Evolutionary conservation across 495 filamentous ascomycete species (phyloP).

Genomic region (Hypoxylon subgilvum): DNA sequence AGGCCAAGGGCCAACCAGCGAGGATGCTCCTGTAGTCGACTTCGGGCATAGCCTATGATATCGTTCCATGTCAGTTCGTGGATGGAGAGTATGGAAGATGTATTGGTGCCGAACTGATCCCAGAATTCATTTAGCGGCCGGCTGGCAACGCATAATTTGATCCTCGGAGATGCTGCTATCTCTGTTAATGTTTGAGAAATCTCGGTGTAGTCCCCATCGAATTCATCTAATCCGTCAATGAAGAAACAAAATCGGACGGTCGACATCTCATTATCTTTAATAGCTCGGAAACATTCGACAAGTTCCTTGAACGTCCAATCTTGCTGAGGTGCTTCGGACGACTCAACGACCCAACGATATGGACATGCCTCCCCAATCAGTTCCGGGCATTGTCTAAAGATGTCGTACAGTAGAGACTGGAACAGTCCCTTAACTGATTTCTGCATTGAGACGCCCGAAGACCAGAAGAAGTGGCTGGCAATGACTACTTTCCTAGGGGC

Average conservation of each 20-base stretch:
- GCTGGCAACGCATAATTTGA: slow-evolving; percentile 60
- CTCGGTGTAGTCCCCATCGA: slow-evolving; percentile 24
- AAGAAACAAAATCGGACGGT: slow-evolving; percentile 32
- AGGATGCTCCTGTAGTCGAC: slow-evolving; percentile 8
- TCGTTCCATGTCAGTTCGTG: slow-evolving; percentile 11
- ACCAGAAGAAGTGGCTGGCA: slow-evolving; percentile 47
- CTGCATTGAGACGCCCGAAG: slow-evolving; percentile 41
- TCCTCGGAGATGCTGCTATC: slow-evolving; percentile 15
- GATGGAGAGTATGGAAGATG: not conserved
- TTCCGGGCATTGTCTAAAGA: slow-evolving; percentile 37
- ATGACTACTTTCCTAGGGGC: not conserved
- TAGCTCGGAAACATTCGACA: not conserved
- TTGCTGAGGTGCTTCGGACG: not conserved
- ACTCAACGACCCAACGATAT: slow-evolving; percentile 17
- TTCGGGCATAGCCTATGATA: slow-evolving; percentile 1
- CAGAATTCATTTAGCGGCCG: slow-evolving; percentile 54
- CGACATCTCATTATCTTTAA: not conserved
- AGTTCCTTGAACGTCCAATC: not conserved
- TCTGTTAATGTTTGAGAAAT: not conserved
- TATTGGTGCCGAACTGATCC: slow-evolving; percentile 40
- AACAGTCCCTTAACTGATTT: slow-evolving; percentile 50
- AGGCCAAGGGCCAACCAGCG: slow-evolving; percentile 3
- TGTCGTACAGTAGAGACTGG: slow-evolving; percentile 47
- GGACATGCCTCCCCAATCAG: slow-evolving; percentile 19
- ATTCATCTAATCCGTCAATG: slow-evolving; percentile 41